Base-by-base conservation (phyloP, 805 yeast species). In the Candida namnaoensis region DNA sequence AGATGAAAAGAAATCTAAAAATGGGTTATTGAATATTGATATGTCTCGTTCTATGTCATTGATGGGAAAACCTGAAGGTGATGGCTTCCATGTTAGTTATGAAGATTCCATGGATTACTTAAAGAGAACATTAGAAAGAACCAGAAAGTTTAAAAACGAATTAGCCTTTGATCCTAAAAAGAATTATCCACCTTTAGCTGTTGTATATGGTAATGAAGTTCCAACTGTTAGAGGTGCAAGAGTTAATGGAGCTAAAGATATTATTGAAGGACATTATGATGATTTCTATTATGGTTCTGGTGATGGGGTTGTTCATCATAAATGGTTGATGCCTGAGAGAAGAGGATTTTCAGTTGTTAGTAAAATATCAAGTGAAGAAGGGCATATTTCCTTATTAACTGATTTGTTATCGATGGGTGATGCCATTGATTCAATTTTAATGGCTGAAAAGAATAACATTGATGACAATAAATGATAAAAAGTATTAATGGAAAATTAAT, bases 241-340 rank as follows among this genome's bases (percentile, higher is more conserved):
- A 41, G 93, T 88, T 1, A 57, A 67, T 30, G 75, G 80, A 6
- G 56, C 56, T 10, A 73, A 80, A 36, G 93, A 78, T 33, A 78
- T 90, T 44, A 70, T 64, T 43, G 69, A 72, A 34, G 96, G 95
- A 4, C 73, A 77, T 47, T 88, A 84, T 62, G 78, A 73, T 47
- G 81, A 85, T 51, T 82, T 87, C 51, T 77, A 73, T 51, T 88
- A 86, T 53, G 95, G 95, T 0, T 86, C 87, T 5, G 97, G 97
- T 13, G 97, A 90, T 58, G 97, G 97, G 36, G 96, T 90, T 15
- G 87, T 87, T 1, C 85, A 85, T 60, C 85, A 82, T 49, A 76
- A 76, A 47, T 82, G 88, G 83, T 61, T 85, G 38, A 75, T 88
- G 76, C 97, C 96, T 0, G 85, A 82, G 48, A 63, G 64, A 35